phyloP scores from a whole-genome alignment of 1,284 basidiomycete genomes.

The Coniophora puteana region DNA sequence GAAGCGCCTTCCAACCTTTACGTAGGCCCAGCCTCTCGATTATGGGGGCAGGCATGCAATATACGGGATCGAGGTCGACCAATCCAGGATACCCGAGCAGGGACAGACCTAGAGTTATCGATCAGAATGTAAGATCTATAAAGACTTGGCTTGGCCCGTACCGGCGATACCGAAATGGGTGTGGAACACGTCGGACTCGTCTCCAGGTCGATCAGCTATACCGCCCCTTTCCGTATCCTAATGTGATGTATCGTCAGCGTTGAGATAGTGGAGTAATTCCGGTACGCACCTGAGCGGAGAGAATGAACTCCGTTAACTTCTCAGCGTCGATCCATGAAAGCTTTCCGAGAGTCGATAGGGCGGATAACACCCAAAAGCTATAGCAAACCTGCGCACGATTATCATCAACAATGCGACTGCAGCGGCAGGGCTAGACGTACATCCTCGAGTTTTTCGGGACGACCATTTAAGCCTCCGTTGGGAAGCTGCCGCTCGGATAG shows the following conservation, averaged over 20 bases:
- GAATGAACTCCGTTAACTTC: conserved; percentile 79
- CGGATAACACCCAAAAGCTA: conserved; percentile 94
- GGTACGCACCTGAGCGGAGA: conserved; percentile 86
- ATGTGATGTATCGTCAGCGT: no score
- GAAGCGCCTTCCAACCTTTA: conserved; percentile 67
- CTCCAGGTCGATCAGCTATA: conserved; percentile 91
- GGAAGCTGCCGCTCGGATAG: conserved; percentile 90
- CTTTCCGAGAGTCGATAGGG: conserved; percentile 82
- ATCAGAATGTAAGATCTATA: not conserved
- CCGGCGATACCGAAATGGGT: conserved; percentile 93
- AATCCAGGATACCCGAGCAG: conserved; percentile 87
- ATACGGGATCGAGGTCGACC: conserved; percentile 87
- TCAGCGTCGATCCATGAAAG: conserved; percentile 88
- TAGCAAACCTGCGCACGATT: conserved; percentile 80
- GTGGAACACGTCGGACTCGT: conserved; percentile 96
- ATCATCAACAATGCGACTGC: no score
- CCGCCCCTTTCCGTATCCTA: conserved; percentile 91
- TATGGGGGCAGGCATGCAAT: conserved; percentile 87
- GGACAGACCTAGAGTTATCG: conserved; percentile 73
- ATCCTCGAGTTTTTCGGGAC: conserved; percentile 98
- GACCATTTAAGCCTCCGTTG: conserved; percentile 91
- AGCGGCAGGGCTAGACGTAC: conserved; percentile 42
- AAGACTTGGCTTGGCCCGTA: conserved; percentile 28
- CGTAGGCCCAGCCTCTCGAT: conserved; percentile 77
- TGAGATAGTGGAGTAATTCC: no score